Evolutionary conservation across 805 yeast species (phyloP).

Genomic region (Pichia gijzeniarum): DNA sequence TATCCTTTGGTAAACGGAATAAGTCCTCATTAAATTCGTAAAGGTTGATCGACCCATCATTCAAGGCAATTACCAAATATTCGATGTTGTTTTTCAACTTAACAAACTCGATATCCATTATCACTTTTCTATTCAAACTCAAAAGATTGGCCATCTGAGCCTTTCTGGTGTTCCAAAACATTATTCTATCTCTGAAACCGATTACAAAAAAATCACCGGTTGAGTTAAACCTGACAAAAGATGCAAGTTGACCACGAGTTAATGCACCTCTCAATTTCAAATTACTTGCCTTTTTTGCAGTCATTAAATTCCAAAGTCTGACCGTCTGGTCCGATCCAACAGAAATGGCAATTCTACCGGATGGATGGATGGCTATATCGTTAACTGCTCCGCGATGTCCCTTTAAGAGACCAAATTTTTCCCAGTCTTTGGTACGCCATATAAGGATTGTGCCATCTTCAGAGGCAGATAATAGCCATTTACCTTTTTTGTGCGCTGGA

Average conservation of each 20-base stretch:
- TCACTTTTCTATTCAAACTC: conserved; percentile 38
- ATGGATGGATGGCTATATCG: conserved; percentile 84
- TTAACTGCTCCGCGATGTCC: conserved; percentile 83
- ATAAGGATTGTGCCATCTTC: conserved; percentile 85
- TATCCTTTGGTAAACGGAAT: conserved; percentile 11
- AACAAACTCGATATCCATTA: conserved; percentile 62
- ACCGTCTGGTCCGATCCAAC: conserved; percentile 82
- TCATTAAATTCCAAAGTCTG: conserved; percentile 93
- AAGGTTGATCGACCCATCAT: conserved; percentile 65
- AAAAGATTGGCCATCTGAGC: conserved; percentile 50
- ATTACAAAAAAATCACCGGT: conserved; percentile 76
- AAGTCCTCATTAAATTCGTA: conserved; percentile 36
- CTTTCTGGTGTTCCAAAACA: conserved; percentile 56
- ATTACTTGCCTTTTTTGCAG: conserved; percentile 85
- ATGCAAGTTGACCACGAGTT: conserved; percentile 47
- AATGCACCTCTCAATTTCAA: conserved; percentile 67
- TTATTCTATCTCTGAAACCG: conserved; percentile 59
- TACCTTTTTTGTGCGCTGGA: conserved; percentile 44
- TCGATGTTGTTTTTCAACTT: conserved; percentile 38
- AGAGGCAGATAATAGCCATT: conserved; percentile 87
- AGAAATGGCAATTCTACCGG: conserved; percentile 84
- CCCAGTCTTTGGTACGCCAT: conserved; percentile 98
- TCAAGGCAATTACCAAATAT: conserved; percentile 60
- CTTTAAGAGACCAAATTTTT: conserved; percentile 75
- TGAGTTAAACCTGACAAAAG: conserved; percentile 26